These are phyloP conservation scores for Suillus spraguei DNA, from an alignment of 768 basidiomycete genomes.

Conservation along the genomic window DNA sequence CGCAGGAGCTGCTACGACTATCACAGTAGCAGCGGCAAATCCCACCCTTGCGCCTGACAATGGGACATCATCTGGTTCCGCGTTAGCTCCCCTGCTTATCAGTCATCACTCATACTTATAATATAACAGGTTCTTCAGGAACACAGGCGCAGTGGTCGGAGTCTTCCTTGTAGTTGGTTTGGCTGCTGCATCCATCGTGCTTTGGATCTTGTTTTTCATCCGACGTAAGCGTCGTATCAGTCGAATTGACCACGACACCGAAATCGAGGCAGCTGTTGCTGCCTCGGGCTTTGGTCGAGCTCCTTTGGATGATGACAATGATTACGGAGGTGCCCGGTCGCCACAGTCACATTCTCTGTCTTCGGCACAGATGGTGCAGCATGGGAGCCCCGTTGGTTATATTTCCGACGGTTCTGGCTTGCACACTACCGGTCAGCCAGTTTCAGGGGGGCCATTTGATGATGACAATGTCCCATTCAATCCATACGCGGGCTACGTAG, in stretches of 20 bases:
- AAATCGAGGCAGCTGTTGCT: conserved; percentile 70
- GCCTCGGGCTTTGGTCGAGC: conserved; percentile 71
- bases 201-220: conserved; percentile 73
- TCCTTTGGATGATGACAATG: conserved; percentile 70
- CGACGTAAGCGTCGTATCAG: conserved; percentile 64
- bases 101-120: conserved; percentile 13
- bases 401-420: conserved; percentile 18
- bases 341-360: conserved; percentile 24
- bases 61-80: conserved; percentile 39
- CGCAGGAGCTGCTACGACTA: conserved; percentile 54
- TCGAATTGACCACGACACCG: conserved; percentile 67
- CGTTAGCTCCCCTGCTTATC: conserved; percentile 45
- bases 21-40: conserved; percentile 68
- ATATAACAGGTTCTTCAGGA: conserved; percentile 71
- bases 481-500: conserved; percentile 52
- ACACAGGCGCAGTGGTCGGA: conserved; percentile 90
- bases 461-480: conserved; percentile 38
- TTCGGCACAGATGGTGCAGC: conserved; percentile 42
- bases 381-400: conserved; percentile 29
- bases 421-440: conserved; percentile 34
- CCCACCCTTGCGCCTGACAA: conserved; percentile 66
- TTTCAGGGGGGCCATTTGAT: conserved; percentile 33
- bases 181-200: conserved; percentile 64
- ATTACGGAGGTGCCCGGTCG: conserved; percentile 33
- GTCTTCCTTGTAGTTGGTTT: conserved; percentile 91